Evolutionary conservation across 2,329 filamentous ascomycete genomes (phyloP).

Genomic region (Lasiodiplodia gonubiensis): DNA sequence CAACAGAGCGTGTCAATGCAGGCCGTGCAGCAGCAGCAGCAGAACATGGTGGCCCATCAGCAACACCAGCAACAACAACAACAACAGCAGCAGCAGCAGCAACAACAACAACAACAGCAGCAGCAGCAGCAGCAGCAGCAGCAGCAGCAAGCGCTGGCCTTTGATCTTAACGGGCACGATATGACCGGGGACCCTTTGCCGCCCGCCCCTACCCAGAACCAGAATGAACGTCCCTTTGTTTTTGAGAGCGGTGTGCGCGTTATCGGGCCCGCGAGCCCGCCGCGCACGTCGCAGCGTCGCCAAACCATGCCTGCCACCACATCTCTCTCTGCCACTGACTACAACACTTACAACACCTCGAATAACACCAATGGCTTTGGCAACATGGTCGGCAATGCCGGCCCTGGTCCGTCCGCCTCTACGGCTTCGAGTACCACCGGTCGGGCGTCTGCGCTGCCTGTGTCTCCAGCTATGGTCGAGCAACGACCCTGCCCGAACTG

Average conservation of each 20-base stretch:
- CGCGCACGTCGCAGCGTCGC: slow-evolving; percentile 17
- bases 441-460: slow-evolving; percentile 15
- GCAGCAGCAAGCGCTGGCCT: slow-evolving; percentile 29
- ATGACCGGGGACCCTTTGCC: slow-evolving; percentile 26
- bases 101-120: slow-evolving; percentile 30
- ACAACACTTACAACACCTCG: slow-evolving; percentile 22
- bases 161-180: slow-evolving; percentile 27
- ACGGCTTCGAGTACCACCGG: slow-evolving; percentile 24
- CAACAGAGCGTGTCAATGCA: slow-evolving; percentile 32
- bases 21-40: slow-evolving; percentile 31
- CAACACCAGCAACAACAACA: slow-evolving; percentile 25
- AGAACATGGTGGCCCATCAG: slow-evolving; percentile 16
- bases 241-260: slow-evolving; percentile 30
- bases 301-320: slow-evolving; percentile 21
- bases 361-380: slow-evolving; percentile 25
- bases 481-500: slow-evolving; percentile 16
- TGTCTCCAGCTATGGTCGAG: slow-evolving; percentile 25
- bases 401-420: slow-evolving; percentile 16
- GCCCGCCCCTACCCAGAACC: background rate
- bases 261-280: slow-evolving; percentile 28
- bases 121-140: slow-evolving; percentile 30
- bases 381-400: background rate
- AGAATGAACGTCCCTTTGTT: slow-evolving; percentile 30
- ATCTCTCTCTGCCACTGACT: slow-evolving; percentile 8
- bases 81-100: slow-evolving; percentile 30